Conservation (phyloP, 148 eudicot genomes). For the Spergularia bocconei region DNA sequence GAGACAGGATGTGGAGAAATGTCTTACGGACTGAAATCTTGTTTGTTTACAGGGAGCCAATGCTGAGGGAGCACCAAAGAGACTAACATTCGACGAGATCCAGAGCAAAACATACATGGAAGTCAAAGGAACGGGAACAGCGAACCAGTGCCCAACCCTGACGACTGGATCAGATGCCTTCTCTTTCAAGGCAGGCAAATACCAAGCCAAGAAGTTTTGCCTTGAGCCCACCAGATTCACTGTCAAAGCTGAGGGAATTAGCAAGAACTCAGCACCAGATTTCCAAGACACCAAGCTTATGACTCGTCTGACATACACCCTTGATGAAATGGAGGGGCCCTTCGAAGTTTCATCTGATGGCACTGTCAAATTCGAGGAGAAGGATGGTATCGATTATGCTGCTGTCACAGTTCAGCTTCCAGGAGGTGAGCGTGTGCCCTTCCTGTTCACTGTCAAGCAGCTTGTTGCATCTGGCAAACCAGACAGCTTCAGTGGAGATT, state of each 20-base stretch:
- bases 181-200: conserved; percentile 87
- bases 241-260: conserved; percentile 81
- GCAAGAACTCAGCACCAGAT: conserved; percentile 77
- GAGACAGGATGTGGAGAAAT: too few species aligned
- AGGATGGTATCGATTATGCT: conserved; percentile 96
- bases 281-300: conserved; percentile 97
- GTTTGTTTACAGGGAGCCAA: conserved; percentile 65
- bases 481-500: conserved; percentile 67
- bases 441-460: conserved; percentile 88
- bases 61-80: conserved; percentile 78
- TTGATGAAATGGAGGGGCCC: conserved; percentile 96
- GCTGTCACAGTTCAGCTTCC: conserved; percentile 98
- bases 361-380: conserved; percentile 84
- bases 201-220: conserved; percentile 88
- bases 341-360: conserved; percentile 83
- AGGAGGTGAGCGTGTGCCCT: conserved; percentile 97
- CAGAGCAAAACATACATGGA: conserved; percentile 97
- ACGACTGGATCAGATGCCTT: conserved; percentile 65
- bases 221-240: conserved; percentile 92
- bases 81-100: conserved; percentile 87
- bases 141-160: conserved; percentile 96
- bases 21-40: neutral
- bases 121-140: conserved; percentile 96
- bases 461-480: conserved; percentile 95
- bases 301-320: conserved; percentile 97